Conservation (phyloP, 345 rosid species). For the Diplotaxis tenuifolia region DNA sequence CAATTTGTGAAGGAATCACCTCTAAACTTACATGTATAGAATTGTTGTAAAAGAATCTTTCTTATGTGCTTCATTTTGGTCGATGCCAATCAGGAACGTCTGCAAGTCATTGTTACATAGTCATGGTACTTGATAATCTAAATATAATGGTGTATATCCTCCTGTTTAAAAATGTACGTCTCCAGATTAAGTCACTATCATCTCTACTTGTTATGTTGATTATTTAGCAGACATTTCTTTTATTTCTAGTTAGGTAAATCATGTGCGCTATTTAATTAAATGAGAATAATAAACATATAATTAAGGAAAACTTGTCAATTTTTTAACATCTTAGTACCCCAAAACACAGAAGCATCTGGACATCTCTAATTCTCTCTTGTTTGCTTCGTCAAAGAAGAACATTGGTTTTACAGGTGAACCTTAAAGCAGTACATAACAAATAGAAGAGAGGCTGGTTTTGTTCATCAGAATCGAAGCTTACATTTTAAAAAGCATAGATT, state of each 20-base stretch:
- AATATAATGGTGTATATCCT: neutral
- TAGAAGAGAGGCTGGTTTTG: constrained; percentile 8
- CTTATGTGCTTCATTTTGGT: neutral
- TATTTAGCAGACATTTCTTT: too few relatives aligned
- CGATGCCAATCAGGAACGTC: neutral
- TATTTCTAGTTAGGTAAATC: too few relatives aligned
- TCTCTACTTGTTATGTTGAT: neutral
- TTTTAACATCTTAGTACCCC: constrained; percentile 2
- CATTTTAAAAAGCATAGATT: neutral
- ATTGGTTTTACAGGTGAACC: constrained; percentile 24
- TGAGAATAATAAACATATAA: neutral
- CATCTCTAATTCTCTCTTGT: constrained; percentile 16
- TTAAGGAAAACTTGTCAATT: neutral
- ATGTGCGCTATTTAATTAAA: too few relatives aligned
- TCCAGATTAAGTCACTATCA: neutral
- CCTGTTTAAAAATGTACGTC: neutral
- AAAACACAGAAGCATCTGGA: constrained; percentile 26
- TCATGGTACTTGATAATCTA: neutral
- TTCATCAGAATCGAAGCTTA: constrained; percentile 19
- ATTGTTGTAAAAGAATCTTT: neutral
- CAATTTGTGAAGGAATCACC: constrained; percentile 1
- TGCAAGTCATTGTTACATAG: neutral
- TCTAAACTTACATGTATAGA: neutral
- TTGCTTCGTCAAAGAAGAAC: constrained; percentile 4
- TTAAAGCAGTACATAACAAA: constrained; percentile 25